These are phyloP conservation scores for Gnetum montanum DNA, from an alignment of 75 land plant species.

Conservation along the genomic window DNA sequence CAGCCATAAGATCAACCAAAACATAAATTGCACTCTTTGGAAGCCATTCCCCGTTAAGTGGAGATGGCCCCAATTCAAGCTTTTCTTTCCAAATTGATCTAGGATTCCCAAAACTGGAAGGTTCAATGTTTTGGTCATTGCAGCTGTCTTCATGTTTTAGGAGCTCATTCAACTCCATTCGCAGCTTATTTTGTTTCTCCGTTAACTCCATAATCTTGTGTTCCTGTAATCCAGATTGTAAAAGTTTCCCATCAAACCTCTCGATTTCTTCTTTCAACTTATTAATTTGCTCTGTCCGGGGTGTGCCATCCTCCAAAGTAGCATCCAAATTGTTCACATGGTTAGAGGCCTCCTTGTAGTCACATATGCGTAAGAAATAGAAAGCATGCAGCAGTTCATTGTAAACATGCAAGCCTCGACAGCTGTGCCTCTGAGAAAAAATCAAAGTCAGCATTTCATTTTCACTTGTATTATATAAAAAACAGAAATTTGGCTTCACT, in stretches of 20 bases:
- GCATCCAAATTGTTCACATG: constrained; percentile 67
- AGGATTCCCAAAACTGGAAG: constrained; percentile 26
- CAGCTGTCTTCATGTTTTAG: constrained; percentile 1
- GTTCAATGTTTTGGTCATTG: constrained; percentile 8
- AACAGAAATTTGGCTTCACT: no score
- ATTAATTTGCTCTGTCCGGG: constrained; percentile 15
- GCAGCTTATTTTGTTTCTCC: constrained; percentile 25
- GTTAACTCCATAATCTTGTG: constrained; percentile 27
- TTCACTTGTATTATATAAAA: neutral
- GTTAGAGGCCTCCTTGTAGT: constrained; percentile 72
- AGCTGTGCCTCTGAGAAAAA: constrained; percentile 39
- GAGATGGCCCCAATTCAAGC: constrained; percentile 67
- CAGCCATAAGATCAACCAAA: constrained; percentile 79
- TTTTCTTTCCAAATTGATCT: constrained; percentile 25
- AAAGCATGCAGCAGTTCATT: constrained; percentile 75
- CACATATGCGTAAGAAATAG: constrained; percentile 74
- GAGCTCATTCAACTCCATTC: constrained; percentile 14
- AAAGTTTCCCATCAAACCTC: constrained; percentile 32
- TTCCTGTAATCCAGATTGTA: constrained; percentile 24
- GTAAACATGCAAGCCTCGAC: constrained; percentile 72
- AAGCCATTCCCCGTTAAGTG: constrained; percentile 94
- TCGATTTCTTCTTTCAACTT: constrained; percentile 34
- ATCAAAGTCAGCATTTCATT: neutral
- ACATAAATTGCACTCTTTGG: constrained; percentile 80
- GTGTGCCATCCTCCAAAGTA: constrained; percentile 44